Evolutionary conservation across 164 flowering plant species (phyloP).

Genomic region (Dillenia turbinata): DNA sequence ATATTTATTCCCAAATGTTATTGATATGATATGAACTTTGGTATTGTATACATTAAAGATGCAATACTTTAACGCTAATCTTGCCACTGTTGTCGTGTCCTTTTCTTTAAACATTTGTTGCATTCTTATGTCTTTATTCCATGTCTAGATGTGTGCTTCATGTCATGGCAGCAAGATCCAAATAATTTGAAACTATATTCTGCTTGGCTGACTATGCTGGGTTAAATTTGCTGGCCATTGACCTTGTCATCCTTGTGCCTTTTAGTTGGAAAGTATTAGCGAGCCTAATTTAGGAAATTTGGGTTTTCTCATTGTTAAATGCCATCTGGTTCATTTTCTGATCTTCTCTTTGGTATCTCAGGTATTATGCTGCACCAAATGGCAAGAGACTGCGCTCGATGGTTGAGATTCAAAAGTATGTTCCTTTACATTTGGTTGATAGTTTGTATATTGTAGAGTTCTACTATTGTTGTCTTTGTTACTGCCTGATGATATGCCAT

Average conservation of each 20-base stretch:
- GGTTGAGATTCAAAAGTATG: slow-evolving; percentile 77
- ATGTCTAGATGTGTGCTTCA: too few relatives aligned
- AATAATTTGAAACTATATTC: too few relatives aligned
- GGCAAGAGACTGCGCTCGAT: slow-evolving; percentile 84
- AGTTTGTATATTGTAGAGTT: not conserved
- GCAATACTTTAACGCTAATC: too few relatives aligned
- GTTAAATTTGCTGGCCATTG: too few relatives aligned
- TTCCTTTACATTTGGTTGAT: not conserved
- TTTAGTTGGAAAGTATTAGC: not conserved
- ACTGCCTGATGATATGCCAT: not conserved
- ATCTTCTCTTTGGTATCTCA: slow-evolving; percentile 21
- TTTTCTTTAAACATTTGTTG: too few relatives aligned
- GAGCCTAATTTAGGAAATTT: not conserved
- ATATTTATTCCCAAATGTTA: too few relatives aligned
- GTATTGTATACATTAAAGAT: too few relatives aligned
- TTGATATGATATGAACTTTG: too few relatives aligned
- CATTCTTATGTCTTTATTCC: too few relatives aligned
- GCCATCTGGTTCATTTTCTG: not conserved
- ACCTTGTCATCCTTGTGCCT: not conserved
- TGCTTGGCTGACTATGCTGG: too few relatives aligned
- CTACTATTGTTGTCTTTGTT: not conserved
- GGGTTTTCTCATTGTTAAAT: not conserved
- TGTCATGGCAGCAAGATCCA: too few relatives aligned
- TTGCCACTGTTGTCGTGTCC: too few relatives aligned
- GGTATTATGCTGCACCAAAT: slow-evolving; percentile 77